These are phyloP conservation scores for Tilletia horrida DNA, from an alignment of 1,284 basidiomycete species.

Conservation along the genomic window DNA sequence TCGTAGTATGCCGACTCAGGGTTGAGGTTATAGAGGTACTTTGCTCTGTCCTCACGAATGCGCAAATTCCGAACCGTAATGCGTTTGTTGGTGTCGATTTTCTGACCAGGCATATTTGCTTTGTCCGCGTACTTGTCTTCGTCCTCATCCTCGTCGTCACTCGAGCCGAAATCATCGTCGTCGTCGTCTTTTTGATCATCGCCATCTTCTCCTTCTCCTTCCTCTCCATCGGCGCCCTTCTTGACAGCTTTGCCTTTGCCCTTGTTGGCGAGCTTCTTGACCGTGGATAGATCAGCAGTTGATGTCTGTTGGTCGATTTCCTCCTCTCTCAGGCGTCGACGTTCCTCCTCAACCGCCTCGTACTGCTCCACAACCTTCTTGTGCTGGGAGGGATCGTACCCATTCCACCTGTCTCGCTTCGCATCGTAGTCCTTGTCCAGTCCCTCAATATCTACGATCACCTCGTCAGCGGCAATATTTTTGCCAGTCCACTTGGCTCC, in stretches of 20 bases:
- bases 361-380: constrained; percentile 87
- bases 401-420: constrained; percentile 97
- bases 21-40: constrained; percentile 96
- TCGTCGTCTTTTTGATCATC: constrained; percentile 9
- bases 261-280: constrained; percentile 77
- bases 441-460: constrained; percentile 70
- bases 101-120: constrained; percentile 94
- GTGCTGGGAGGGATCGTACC: constrained; percentile 86
- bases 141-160: constrained; percentile 62
- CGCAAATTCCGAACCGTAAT: constrained; percentile 97
- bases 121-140: constrained; percentile 76
- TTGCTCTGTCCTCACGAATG: constrained; percentile 98
- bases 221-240: constrained; percentile 18
- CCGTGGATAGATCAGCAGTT: constrained; percentile 57
- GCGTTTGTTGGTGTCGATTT: constrained; percentile 93
- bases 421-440: constrained; percentile 72
- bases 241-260: constrained; percentile 56
- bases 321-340: constrained; percentile 85
- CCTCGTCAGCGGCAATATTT: constrained; percentile 85
- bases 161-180: constrained; percentile 71
- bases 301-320: constrained; percentile 89
- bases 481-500: constrained; percentile 90
- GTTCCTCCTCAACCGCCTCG: constrained; percentile 79
- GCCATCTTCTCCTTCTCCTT: not conserved
- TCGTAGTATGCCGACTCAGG: constrained; percentile 96